Conservation (phyloP, 768 basidiomycete species). For the Pleurotus platypus region DNA sequence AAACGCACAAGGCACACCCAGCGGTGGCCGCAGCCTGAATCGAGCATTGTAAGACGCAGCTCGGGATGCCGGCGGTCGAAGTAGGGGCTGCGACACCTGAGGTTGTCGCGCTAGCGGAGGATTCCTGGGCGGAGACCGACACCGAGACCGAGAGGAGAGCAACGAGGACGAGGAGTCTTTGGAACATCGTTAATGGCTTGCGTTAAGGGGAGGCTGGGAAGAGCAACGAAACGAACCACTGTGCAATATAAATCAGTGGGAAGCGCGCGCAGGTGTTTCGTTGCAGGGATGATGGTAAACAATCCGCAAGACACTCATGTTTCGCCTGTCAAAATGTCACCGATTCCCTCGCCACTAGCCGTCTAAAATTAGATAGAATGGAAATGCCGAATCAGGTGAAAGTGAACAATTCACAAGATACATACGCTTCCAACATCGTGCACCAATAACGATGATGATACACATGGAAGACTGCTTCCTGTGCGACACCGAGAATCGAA, state of each 20-base stretch:
- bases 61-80: neutral
- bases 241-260: neutral
- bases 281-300: neutral
- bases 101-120: neutral
- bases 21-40: neutral
- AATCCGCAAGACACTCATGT: neutral
- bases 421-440: too few relatives aligned
- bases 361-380: too few relatives aligned
- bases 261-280: neutral
- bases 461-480: too few relatives aligned
- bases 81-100: neutral
- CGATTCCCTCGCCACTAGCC: neutral
- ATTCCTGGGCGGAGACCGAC: neutral
- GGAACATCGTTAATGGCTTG: neutral
- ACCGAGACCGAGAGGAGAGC: neutral
- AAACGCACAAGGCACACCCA: conserved; percentile 1
- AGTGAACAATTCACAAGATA: too few relatives aligned
- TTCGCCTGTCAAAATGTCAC: neutral
- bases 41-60: neutral
- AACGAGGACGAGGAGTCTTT: neutral
- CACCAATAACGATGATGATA: too few relatives aligned
- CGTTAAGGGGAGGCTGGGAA: neutral
- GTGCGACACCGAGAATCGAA: too few relatives aligned
- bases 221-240: neutral
- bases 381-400: too few relatives aligned